Evolutionary conservation across 2,329 filamentous ascomycete genomes (phyloP).

Genomic region (Sarocladium oryzae): DNA sequence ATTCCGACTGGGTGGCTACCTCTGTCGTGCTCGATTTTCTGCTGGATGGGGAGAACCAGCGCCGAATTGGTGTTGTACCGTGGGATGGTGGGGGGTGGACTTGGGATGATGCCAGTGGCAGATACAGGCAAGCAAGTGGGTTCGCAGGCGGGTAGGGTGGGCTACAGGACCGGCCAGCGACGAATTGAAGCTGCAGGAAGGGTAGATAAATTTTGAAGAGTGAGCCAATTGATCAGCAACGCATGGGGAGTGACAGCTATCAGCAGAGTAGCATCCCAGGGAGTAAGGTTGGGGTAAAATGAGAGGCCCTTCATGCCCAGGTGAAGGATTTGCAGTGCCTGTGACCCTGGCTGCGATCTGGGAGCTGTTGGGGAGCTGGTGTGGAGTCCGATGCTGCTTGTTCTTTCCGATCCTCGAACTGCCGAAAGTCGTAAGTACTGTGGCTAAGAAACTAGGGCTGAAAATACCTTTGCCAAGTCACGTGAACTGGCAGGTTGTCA

Average conservation of each 20-base stretch:
- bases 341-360: not conserved
- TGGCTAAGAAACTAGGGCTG: no score
- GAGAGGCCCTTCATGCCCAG: not conserved
- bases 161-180: no score
- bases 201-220: no score
- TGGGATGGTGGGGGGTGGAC: slow-evolving; percentile 5
- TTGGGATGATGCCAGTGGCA: not conserved
- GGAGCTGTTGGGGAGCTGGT: not conserved
- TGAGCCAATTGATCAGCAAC: not conserved
- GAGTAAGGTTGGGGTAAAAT: no score
- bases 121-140: not conserved
- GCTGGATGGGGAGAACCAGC: not conserved
- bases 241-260: no score
- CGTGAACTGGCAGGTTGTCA: no score
- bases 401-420: no score
- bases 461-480: no score
- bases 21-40: not conserved
- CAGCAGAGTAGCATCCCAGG: no score
- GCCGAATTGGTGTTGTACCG: not conserved
- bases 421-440: no score
- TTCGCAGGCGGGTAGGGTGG: not conserved
- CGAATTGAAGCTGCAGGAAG: not conserved
- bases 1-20: not conserved
- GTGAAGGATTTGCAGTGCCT: not conserved
- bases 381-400: no score